phyloP scores from a whole-genome alignment of 768 basidiomycete species.

The Daedalea quercina region DNA sequence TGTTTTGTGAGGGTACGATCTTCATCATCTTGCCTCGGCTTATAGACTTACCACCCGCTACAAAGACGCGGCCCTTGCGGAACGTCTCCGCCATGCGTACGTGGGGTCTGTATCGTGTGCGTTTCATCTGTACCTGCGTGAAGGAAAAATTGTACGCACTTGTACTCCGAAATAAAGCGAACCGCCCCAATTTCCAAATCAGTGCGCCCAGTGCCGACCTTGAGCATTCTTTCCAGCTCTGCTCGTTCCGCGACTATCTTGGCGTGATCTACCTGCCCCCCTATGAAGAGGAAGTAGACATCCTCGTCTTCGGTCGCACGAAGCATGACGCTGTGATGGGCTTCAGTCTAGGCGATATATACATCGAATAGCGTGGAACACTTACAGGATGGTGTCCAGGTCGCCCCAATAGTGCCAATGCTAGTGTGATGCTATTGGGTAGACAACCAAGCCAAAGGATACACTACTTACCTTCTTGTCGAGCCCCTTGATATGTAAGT shows the following conservation, averaged over 20 bases:
- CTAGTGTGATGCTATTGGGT: conserved; percentile 8
- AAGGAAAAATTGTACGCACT: neutral
- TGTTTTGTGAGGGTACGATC: neutral
- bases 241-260: neutral
- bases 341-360: neutral
- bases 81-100: conserved; percentile 41
- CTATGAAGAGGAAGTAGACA: neutral
- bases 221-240: neutral
- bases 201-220: neutral
- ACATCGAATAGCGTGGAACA: neutral
- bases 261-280: neutral
- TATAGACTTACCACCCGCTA: conserved; percentile 38
- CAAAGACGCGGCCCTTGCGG: conserved; percentile 35
- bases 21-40: neutral
- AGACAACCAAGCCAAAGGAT: neutral
- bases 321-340: neutral
- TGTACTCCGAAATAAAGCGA: conserved; percentile 1
- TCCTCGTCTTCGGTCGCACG: conserved; percentile 3
- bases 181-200: conserved; percentile 2
- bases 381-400: neutral
- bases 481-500: conserved; percentile 1
- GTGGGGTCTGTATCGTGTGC: conserved; percentile 29
- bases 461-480: neutral
- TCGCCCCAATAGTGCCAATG: conserved; percentile 2
- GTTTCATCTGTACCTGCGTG: neutral